phyloP scores from a whole-genome alignment of 1,284 basidiomycete genomes.

The Singerocomus inundabilis region DNA sequence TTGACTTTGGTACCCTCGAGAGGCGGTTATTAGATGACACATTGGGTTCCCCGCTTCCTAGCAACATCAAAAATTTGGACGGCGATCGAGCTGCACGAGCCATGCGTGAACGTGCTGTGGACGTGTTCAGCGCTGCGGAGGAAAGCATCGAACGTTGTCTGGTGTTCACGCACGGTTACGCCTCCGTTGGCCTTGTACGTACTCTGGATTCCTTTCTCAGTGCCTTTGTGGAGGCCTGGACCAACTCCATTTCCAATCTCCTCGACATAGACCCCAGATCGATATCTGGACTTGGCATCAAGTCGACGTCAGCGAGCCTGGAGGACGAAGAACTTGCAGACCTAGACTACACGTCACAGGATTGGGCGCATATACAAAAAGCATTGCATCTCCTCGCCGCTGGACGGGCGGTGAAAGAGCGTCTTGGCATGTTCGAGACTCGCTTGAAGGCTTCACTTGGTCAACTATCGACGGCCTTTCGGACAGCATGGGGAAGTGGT shows the following conservation, averaged over 20 bases:
- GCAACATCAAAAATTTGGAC: conserved; percentile 38
- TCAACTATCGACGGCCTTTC: conserved; percentile 59
- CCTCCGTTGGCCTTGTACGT: conserved; percentile 66
- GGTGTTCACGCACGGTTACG: conserved; percentile 87
- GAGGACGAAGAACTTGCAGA: conserved; percentile 58
- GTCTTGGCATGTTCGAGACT: conserved; percentile 64
- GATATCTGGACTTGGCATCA: conserved; percentile 13
- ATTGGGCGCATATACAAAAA: conserved; percentile 84
- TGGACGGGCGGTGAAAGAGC: conserved; percentile 68
- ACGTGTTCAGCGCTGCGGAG: conserved; percentile 76
- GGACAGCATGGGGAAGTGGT: conserved; percentile 49
- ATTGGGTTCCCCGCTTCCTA: conserved; percentile 33
- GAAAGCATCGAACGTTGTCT: conserved; percentile 74
- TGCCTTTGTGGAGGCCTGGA: conserved; percentile 65
- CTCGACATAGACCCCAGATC: conserved; percentile 24
- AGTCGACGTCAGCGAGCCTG: conserved; percentile 28
- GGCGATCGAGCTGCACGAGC: conserved; percentile 63
- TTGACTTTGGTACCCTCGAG: conserved; percentile 79
- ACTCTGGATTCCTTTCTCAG: conserved; percentile 68
- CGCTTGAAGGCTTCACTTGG: conserved; percentile 59
- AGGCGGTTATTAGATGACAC: conserved; percentile 62
- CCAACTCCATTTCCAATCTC: conserved; percentile 48
- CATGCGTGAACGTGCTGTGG: conserved; percentile 68
- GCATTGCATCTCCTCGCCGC: conserved; percentile 81
- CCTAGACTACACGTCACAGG: conserved; percentile 82